A percentile compares a stretch with the other conserved stretches of the same genome.
These are phyloP conservation scores for Flueggea neowawraea DNA, from an alignment of 441 rosid genomes.

Conservation along the genomic window DNA sequence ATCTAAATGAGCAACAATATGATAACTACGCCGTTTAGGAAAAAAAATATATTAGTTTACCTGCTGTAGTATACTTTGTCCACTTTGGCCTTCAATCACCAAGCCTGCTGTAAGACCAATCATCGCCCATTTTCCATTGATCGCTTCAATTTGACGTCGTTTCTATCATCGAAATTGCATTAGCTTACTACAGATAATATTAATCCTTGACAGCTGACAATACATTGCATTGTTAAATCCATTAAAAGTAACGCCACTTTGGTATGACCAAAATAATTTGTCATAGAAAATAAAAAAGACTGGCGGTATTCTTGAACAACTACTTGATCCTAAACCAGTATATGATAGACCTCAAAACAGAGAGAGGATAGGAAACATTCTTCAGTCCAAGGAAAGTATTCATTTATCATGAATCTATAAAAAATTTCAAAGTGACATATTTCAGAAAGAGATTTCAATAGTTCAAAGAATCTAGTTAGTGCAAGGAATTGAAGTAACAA, in stretches of 20 bases:
- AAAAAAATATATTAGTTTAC: constrained; percentile 21
- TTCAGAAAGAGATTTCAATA: too few relatives aligned
- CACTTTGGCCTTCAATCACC: constrained; percentile 84
- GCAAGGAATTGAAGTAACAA: too few relatives aligned
- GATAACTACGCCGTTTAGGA: neutral
- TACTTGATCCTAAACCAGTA: constrained; percentile 1
- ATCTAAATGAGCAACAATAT: neutral
- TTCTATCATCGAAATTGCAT: constrained; percentile 32
- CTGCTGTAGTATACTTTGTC: constrained; percentile 66
- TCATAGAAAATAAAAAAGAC: too few relatives aligned
- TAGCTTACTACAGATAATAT: neutral
- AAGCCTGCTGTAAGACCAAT: constrained; percentile 75
- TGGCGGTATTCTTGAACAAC: too few relatives aligned
- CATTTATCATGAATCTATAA: too few relatives aligned
- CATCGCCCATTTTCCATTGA: constrained; percentile 93
- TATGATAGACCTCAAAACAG: constrained; percentile 10
- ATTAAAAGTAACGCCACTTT: too few relatives aligned
- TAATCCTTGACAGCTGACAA: neutral
- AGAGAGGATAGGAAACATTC: neutral
- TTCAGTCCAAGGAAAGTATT: neutral
- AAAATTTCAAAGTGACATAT: too few relatives aligned
- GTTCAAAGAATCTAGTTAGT: too few relatives aligned
- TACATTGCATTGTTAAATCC: neutral
- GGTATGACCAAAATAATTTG: too few relatives aligned
- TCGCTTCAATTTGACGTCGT: constrained; percentile 74